Conservation (phyloP, 2,329 filamentous ascomycete species). For the Parasarocladium wereldwijsianum region DNA sequence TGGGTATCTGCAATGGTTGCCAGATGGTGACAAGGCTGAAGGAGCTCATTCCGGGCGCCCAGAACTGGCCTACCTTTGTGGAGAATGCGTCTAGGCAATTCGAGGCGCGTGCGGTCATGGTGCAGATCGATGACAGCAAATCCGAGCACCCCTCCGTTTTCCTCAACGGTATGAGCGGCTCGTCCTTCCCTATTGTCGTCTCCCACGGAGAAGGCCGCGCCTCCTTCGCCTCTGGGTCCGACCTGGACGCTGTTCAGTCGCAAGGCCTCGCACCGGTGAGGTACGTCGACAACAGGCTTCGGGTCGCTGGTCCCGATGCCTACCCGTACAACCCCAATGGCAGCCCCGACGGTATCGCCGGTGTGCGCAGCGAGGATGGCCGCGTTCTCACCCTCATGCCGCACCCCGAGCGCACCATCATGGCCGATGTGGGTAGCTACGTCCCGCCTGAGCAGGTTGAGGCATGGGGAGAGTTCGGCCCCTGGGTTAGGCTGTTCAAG, state of each 20-base stretch:
- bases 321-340: conserved; percentile 88
- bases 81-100: conserved; percentile 79
- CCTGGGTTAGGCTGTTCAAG: conserved; percentile 76
- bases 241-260: conserved; percentile 39
- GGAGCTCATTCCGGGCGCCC: conserved; percentile 72
- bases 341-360: conserved; percentile 67
- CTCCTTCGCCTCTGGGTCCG: conserved; percentile 41
- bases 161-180: conserved; percentile 75
- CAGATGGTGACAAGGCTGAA: conserved; percentile 77
- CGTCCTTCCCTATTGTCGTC: conserved; percentile 69
- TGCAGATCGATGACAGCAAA: conserved; percentile 44
- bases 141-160: conserved; percentile 59
- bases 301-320: conserved; percentile 50
- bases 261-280: conserved; percentile 61
- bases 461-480: conserved; percentile 67
- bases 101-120: conserved; percentile 79
- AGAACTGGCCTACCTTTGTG: conserved; percentile 74
- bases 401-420: conserved; percentile 78
- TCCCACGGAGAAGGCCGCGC: conserved; percentile 88
- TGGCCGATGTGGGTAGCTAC: conserved; percentile 67
- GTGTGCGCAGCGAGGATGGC: conserved; percentile 62
- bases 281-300: conserved; percentile 65
- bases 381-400: conserved; percentile 84
- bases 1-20: conserved; percentile 95
- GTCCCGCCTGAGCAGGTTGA: conserved; percentile 41